A percentile compares a stretch with the other conserved stretches of the same genome.
phyloP scores from a whole-genome alignment of 805 yeast genomes.

The Candida berthetii region DNA sequence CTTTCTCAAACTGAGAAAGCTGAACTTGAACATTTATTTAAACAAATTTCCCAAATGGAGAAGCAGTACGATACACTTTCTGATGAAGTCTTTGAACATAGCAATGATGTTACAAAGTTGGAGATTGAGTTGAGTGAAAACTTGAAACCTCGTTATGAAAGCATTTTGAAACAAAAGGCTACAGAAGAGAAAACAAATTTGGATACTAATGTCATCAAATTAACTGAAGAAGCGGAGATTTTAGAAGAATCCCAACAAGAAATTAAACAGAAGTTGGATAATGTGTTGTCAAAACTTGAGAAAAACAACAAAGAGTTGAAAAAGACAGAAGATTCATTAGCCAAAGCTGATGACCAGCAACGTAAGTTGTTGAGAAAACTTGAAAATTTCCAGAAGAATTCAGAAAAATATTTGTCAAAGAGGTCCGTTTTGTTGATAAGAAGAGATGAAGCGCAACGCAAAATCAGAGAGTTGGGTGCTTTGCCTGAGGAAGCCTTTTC shows the following conservation, averaged over 20 bases:
- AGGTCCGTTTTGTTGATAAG: constrained; percentile 54
- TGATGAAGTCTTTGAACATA: constrained; percentile 34
- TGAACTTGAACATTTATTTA: constrained; percentile 29
- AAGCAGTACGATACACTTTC: constrained; percentile 33
- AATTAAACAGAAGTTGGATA: constrained; percentile 20
- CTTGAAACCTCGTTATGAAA: constrained; percentile 44
- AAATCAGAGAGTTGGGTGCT: constrained; percentile 80
- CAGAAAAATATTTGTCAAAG: constrained; percentile 60
- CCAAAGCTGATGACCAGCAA: constrained; percentile 53
- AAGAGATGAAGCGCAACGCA: constrained; percentile 65
- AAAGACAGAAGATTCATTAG: constrained; percentile 32
- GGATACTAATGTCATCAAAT: constrained; percentile 13
- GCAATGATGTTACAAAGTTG: constrained; percentile 37
- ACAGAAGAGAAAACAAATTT: constrained; percentile 10
- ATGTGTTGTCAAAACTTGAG: constrained; percentile 16
- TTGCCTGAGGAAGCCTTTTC: constrained; percentile 80
- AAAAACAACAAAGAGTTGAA: constrained; percentile 17
- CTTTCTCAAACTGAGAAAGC: constrained; percentile 44
- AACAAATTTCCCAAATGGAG: constrained; percentile 32
- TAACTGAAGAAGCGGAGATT: constrained; percentile 18
- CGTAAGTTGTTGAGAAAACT: constrained; percentile 44
- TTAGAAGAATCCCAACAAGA: constrained; percentile 22
- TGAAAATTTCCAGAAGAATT: constrained; percentile 53
- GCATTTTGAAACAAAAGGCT: constrained; percentile 21
- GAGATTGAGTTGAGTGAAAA: constrained; percentile 56